phyloP scores from a whole-genome alignment of 441 rosid species.

The Euphorbia celastroides region DNA sequence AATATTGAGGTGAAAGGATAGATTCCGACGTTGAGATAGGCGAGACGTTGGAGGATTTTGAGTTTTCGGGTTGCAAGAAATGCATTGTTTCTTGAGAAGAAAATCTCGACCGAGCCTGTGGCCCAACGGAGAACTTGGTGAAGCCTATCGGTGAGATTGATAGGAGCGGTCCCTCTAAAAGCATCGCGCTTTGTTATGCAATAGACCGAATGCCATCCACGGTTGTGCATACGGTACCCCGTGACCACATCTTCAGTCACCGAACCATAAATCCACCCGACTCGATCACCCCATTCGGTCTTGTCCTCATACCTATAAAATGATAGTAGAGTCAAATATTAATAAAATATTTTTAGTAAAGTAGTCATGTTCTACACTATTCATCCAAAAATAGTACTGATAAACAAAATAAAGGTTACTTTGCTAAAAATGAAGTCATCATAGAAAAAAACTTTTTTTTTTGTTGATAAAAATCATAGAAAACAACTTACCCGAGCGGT shows the following conservation, averaged over 20 bases:
- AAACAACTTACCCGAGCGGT: too few species aligned
- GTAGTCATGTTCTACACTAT: too few species aligned
- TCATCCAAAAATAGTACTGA: too few species aligned
- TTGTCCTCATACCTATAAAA: constrained; percentile 69
- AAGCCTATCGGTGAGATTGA: constrained; percentile 76
- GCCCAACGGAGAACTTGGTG: constrained; percentile 93
- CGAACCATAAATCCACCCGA: constrained; percentile 89
- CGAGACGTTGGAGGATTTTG: constrained; percentile 72
- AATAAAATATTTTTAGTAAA: too few species aligned
- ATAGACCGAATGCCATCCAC: constrained; percentile 86
- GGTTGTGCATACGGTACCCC: constrained; percentile 89
- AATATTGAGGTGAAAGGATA: constrained; percentile 87
- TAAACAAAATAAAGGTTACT: too few species aligned
- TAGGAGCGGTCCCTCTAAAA: constrained; percentile 80
- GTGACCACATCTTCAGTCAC: constrained; percentile 93
- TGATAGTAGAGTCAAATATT: too few species aligned
- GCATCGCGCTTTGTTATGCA: constrained; percentile 82
- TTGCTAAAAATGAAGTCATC: too few species aligned
- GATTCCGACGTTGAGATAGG: constrained; percentile 73
- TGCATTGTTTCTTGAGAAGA: constrained; percentile 88
- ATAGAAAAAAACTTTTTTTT: too few species aligned
- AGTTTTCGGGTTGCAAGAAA: constrained; percentile 49
- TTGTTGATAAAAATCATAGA: too few species aligned
- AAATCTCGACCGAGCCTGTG: constrained; percentile 84
- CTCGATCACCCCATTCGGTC: constrained; percentile 89